Percentiles rank a stretch among this genome's conserved stretches.
Evolutionary conservation across 2,329 filamentous ascomycete species (phyloP).

Genomic region (Blumeriella jaapii): DNA sequence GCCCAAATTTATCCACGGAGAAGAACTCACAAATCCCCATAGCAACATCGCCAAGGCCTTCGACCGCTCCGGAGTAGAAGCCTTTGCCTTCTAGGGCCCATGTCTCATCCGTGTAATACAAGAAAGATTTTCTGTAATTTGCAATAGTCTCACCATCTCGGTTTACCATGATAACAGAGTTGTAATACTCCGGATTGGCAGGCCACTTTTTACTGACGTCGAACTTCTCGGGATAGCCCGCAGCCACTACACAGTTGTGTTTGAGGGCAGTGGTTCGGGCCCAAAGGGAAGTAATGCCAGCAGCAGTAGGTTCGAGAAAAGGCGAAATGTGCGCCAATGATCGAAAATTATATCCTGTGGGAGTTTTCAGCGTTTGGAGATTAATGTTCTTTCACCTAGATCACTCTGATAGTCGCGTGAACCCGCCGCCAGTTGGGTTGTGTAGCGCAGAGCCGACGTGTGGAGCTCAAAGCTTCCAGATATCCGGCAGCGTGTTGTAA

Average conservation of each 20-base stretch:
- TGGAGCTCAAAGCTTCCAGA: too few species aligned
- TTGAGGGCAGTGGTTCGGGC: conserved; percentile 54
- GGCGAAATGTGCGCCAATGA: conserved; percentile 56
- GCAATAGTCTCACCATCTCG: conserved; percentile 46
- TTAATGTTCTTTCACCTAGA: too few species aligned
- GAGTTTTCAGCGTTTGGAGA: too few species aligned
- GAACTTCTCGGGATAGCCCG: conserved; percentile 64
- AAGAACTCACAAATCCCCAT: conserved; percentile 46
- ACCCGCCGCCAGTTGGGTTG: too few species aligned
- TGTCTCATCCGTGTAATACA: conserved; percentile 49
- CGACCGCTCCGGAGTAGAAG: conserved; percentile 36
- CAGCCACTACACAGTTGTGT: conserved; percentile 54
- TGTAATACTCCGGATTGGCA: conserved; percentile 40
- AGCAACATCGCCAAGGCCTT: conserved; percentile 38
- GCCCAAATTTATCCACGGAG: conserved; percentile 2
- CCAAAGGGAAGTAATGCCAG: conserved; percentile 61
- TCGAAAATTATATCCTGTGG: conserved; percentile 61
- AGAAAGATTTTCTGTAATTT: conserved; percentile 48
- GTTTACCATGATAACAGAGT: conserved; percentile 43
- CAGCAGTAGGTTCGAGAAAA: conserved; percentile 53
- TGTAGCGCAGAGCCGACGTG: too few species aligned
- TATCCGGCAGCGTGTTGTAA: too few species aligned
- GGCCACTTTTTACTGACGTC: conserved; percentile 41
- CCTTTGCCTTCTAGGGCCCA: conserved; percentile 48
- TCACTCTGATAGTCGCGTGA: too few species aligned